Base-by-base conservation (phyloP, 2,329 filamentous ascomycete species). In the Trichoderma gracile region DNA sequence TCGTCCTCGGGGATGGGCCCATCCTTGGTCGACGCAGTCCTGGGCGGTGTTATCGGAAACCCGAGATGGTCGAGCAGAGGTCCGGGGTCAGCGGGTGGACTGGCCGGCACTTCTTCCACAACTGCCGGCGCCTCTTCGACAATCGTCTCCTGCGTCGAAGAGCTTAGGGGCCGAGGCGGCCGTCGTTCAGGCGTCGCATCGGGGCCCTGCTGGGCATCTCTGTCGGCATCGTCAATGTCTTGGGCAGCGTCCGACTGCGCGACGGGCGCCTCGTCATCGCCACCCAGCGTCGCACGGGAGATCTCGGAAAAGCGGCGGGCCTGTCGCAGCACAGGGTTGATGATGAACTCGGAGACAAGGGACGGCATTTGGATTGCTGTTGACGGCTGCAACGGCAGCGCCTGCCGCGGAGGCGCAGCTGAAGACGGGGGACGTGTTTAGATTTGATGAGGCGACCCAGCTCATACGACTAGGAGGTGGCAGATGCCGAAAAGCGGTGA, bases 1-100 rank as follows among this genome's bases (percentile, higher is more conserved):
- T 95, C 91, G 72, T 94, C 89, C 72, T 89, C 91, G 1, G 91
- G 90, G 46, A 92, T 76, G 45, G 70, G 74, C 15, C 72, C 73
- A 54, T 69, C 71, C 65, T 71, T 74, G 61, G 65, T 68, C 9
- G 47, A 17, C 49, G 33, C 27, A 56, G 49, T 56, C 43, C 64
- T 53, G 25, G 55, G 60, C 27, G 74, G 71, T 47, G 71, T 72
- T 64, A 73, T 61, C 12, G 73, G 71, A 56, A 76, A 74, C 49
- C 73, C 73, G 14, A 78, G 72, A 54, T 74, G 76, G 53, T 78
- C 75, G 30, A 68, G 74, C 12, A 72, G 66, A 21, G 70, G 64
- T 45, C 65, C 68, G 55, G 72, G 69, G 47, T 66, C 65, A 27
- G 68, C 67, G 25, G 65, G 64, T 54, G 69, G 68, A 42, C 64